These are phyloP conservation scores for Vaccinium corymbosum DNA, from an alignment of 148 eudicot species.

Conservation along the genomic window DNA sequence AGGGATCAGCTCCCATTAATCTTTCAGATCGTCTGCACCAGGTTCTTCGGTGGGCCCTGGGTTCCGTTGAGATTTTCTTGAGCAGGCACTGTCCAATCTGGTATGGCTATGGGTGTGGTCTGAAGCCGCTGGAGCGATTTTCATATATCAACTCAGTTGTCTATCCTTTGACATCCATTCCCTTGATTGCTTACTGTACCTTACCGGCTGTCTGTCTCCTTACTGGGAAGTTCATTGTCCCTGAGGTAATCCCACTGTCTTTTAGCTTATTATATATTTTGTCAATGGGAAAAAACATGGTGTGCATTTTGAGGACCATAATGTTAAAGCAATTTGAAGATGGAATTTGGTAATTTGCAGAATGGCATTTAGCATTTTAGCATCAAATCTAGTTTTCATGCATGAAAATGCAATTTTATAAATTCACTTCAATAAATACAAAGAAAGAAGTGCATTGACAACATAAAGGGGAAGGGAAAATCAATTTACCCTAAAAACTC, in stretches of 20 bases:
- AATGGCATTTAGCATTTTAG: not conserved
- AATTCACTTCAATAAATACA: not conserved
- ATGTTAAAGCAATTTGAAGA: not conserved
- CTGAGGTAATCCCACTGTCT: constrained; percentile 44
- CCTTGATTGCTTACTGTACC: constrained; percentile 65
- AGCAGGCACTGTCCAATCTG: constrained; percentile 75
- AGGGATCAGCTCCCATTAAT: constrained; percentile 81
- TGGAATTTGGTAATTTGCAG: not conserved
- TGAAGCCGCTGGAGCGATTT: constrained; percentile 67
- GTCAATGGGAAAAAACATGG: not conserved
- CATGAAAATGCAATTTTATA: not conserved
- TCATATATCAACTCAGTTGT: constrained; percentile 71
- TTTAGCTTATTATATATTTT: not conserved
- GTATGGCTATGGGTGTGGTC: constrained; percentile 65
- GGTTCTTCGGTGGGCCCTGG: constrained; percentile 80
- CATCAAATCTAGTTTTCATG: not conserved
- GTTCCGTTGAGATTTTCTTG: constrained; percentile 68
- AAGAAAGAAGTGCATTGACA: not conserved
- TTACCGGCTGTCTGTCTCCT: constrained; percentile 72
- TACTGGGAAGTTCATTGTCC: constrained; percentile 71
- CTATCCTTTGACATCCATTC: constrained; percentile 67
- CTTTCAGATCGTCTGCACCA: constrained; percentile 81
- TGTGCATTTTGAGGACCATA: not conserved
- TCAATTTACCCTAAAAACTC: not conserved
- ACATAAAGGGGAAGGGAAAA: not conserved